Base-by-base conservation (phyloP, 805 yeast genomes). In the Starmerella etchellsii region DNA sequence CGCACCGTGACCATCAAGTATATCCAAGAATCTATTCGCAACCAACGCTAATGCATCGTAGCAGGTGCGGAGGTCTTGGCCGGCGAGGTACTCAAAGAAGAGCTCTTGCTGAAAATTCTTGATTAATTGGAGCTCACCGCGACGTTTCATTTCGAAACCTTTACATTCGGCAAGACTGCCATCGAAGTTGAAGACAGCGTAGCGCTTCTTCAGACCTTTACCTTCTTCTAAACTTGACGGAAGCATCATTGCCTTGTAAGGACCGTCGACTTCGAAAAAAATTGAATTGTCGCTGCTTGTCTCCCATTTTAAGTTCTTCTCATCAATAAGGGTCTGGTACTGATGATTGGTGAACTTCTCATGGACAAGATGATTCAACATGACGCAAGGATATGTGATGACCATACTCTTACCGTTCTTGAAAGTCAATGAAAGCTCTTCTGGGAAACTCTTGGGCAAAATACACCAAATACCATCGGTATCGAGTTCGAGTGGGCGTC, bases 401-500 rank as follows among this genome's bases (percentile, higher is more conserved):
- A 72, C 70, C 13, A 84, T 61, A 36, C 71, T 75, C 57, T 82
- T 82, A 3, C 97, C 97, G 53, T 78, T 76, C 49, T 77, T 74
- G 54, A 81, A 58, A 43, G 72, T 69, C 55, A 91, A 74, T 18
- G 67, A 67, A 59, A 69, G 84, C 51, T 85, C 80, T 54, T 91
- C 98, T 0, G 99, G 99, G 58, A 91, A 91, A 1, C 94, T 73
- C 38, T 75, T 70, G 2, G 99, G 98, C 33, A 91, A 66, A 48
- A 87, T 91, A 72, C 99, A 91, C 99, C 99, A 91, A 55, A 91
- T 91, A 67, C 99, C 99, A 69, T 91, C 99, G 0, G 99, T 91
- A 62, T 91, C 99, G 49, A 91, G 71, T 56, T 91, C 99, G 45
- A 91, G 65, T 0, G 98, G 98, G 52, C 97, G 70, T 1, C 99